Conservation (phyloP, 225 moss, liverwort and hornwort genomes). For the Lunularia cruciata region DNA sequence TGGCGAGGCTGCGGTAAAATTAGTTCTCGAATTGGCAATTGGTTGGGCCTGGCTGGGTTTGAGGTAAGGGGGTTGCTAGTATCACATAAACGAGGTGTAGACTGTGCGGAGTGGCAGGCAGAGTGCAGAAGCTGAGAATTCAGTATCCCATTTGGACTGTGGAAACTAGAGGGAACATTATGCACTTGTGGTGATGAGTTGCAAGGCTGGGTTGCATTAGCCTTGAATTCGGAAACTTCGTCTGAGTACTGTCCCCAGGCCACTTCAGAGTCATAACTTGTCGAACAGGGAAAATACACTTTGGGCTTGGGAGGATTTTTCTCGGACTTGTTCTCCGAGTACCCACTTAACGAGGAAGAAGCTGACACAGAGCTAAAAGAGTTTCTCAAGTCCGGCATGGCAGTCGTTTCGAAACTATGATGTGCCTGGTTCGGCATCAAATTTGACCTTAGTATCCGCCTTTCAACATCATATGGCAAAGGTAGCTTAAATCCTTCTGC, state of each 20-base stretch:
- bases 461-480: conserved; percentile 4
- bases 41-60: conserved; percentile 9
- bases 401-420: conserved; percentile 17
- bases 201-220: neutral
- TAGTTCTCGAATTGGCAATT: conserved; percentile 5
- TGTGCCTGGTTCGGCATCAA: neutral
- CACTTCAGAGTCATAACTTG: conserved; percentile 21
- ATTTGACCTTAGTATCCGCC: conserved; percentile 15
- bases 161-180: conserved; percentile 21
- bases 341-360: conserved; percentile 27
- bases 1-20: conserved; percentile 3
- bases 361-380: conserved; percentile 24
- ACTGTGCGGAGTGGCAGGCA: conserved; percentile 16
- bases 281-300: conserved; percentile 9
- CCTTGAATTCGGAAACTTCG: conserved; percentile 25
- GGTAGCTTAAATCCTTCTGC: neutral
- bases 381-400: conserved; percentile 10
- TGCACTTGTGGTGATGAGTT: conserved; percentile 13
- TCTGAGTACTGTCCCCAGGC: conserved; percentile 22
- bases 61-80: conserved; percentile 21
- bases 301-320: conserved; percentile 3
- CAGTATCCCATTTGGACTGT: conserved; percentile 16
- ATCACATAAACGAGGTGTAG: conserved; percentile 21
- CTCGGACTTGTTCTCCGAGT: conserved; percentile 18
- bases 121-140: conserved; percentile 13